Percentiles rank a stretch among this genome's conserved stretches.
These are phyloP conservation scores for Peniophora sp. DNA, from an alignment of 1,284 basidiomycete genomes.

Conservation along the genomic window DNA sequence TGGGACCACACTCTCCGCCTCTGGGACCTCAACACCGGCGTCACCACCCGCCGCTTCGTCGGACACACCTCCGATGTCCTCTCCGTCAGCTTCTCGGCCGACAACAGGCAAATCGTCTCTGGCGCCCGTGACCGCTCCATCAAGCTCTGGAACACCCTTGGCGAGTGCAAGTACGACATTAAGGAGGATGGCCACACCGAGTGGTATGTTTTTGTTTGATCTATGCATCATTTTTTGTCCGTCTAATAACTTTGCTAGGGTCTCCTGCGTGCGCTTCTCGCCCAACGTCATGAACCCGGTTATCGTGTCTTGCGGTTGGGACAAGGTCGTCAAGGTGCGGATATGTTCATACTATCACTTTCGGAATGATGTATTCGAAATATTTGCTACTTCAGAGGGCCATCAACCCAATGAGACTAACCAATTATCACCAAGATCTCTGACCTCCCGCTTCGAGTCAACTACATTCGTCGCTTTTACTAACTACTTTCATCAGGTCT, in stretches of 20 bases:
- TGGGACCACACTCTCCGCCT: constrained; percentile 99
- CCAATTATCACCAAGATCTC: constrained; percentile 70
- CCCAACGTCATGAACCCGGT: constrained; percentile 98
- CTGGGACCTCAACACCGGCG: constrained; percentile 96
- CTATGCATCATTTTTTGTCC: neutral
- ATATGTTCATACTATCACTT: constrained; percentile 9
- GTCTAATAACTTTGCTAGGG: constrained; percentile 43
- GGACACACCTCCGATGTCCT: constrained; percentile 98
- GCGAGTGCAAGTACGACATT: constrained; percentile 99
- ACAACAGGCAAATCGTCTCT: constrained; percentile 98
- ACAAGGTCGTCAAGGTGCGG: constrained; percentile 99
- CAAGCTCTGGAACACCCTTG: constrained; percentile 99
- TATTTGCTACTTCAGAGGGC: constrained; percentile 86
- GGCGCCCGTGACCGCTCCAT: constrained; percentile 96
- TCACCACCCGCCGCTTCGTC: constrained; percentile 93
- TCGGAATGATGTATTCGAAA: constrained; percentile 41
- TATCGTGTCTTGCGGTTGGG: constrained; percentile 99
- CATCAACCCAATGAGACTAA: constrained; percentile 56
- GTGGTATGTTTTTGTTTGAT: constrained; percentile 50
- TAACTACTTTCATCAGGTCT: constrained; percentile 61
- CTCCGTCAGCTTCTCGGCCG: constrained; percentile 95
- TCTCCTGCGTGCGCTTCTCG: constrained; percentile 99
- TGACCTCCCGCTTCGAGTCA: constrained; percentile 25
- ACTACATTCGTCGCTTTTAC: neutral
- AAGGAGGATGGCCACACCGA: constrained; percentile 97